A percentile compares a stretch with the other conserved stretches of the same genome.
phyloP scores from a whole-genome alignment of 2,329 filamentous ascomycete genomes.

The Colletotrichum cereale region DNA sequence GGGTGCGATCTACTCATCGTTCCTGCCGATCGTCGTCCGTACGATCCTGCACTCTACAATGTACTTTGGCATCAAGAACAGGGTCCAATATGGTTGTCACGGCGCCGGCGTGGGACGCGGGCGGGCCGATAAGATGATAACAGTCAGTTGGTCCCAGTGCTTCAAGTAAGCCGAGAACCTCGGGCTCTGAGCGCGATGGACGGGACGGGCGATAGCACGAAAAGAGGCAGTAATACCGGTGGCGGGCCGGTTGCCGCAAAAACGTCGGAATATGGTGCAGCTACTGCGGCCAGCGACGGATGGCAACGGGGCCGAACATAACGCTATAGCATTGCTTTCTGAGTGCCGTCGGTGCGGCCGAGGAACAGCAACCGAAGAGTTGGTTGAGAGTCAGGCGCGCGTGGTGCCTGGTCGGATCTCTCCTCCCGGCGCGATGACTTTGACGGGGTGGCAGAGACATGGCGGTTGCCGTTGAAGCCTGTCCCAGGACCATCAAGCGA shows the following conservation, averaged over 20 bases:
- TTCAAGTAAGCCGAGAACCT: background rate
- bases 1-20: constrained; percentile 10
- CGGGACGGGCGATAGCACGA: background rate
- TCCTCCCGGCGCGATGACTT: background rate
- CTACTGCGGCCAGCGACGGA: background rate
- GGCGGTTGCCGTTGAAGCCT: background rate
- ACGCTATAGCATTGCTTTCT: background rate
- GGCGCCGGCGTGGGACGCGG: background rate
- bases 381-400: constrained; percentile 5
- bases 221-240: background rate
- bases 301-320: constrained; percentile 16
- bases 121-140: constrained; percentile 1
- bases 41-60: background rate
- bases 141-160: background rate
- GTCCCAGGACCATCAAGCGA: background rate
- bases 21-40: constrained; percentile 22
- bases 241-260: background rate
- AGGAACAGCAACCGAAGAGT: background rate
- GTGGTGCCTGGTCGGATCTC: background rate
- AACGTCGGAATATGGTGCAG: background rate
- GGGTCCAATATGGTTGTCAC: background rate
- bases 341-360: background rate
- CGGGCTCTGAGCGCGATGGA: background rate
- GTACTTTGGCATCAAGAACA: background rate
- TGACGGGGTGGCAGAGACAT: background rate